These are phyloP conservation scores for Candida silvicultrix DNA, from an alignment of 805 yeast genomes.

Conservation along the genomic window DNA sequence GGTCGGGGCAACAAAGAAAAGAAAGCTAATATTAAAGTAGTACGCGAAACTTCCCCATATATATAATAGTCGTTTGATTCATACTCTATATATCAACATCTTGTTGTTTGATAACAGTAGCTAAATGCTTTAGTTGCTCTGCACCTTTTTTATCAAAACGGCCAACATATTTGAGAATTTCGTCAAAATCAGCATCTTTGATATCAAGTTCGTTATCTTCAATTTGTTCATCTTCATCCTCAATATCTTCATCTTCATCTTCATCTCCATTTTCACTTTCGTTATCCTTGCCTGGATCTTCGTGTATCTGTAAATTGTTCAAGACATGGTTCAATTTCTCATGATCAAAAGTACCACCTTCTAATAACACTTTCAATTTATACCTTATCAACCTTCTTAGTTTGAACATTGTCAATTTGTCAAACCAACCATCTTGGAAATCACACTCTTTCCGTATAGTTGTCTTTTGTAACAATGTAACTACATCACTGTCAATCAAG, in stretches of 20 bases:
- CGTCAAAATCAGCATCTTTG: conserved; percentile 17
- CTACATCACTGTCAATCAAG: conserved; percentile 59
- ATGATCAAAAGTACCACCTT: conserved; percentile 32
- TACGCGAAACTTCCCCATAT: too few species aligned
- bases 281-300: conserved; percentile 12
- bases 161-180: conserved; percentile 14
- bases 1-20: too few species aligned
- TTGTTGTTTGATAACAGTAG: conserved; percentile 13
- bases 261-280: conserved; percentile 12
- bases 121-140: conserved; percentile 9
- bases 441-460: conserved; percentile 38
- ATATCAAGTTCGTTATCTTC: conserved; percentile 25
- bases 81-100: conserved; percentile 6
- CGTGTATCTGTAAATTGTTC: conserved; percentile 23
- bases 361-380: conserved; percentile 56
- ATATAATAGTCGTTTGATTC: too few species aligned
- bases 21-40: too few species aligned
- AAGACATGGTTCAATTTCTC: conserved; percentile 37
- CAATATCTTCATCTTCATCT: conserved; percentile 19
- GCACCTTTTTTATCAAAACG: conserved; percentile 21
- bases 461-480: conserved; percentile 32
- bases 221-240: conserved; percentile 24
- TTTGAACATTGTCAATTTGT: conserved; percentile 51
- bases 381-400: conserved; percentile 67
- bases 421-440: conserved; percentile 77